Base-by-base conservation (phyloP, 129 eudicot genomes). In the Lonicera japonica region DNA sequence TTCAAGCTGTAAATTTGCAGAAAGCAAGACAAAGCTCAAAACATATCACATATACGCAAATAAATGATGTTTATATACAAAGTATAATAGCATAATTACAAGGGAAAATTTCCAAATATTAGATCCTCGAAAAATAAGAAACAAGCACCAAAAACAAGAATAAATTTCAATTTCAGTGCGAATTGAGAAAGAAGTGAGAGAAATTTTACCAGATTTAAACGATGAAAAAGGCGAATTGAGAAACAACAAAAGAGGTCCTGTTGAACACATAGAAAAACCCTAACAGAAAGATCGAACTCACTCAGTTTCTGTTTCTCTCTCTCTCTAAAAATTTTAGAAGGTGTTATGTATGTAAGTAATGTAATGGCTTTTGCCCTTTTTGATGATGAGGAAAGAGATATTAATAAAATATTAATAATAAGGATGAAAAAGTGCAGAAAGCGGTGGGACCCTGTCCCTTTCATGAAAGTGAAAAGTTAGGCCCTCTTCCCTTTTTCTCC, bases 361-460 rank as follows among this genome's bases (percentile, higher is more conserved):
- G 43, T 38, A 14, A 43, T 10, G 1, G 50, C 14, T 43, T 10
- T 43, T 43, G 13, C 1, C 13, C 13, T 10, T 43, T 17, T 64
- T 51, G 68, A 36, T 56, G 50, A 8, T 47, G 54, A 29, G 6
- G 4, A 29, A 29, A 29, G 36, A 29, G 66, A 46, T 43, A 66
- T 66, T 20, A 9, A 72, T 56, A 46, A 18, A 18, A 58, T 66
- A 66, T 66, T 25, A 9, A 64, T 25, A n/a, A 41, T 20, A 54
- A 8, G 50, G 39, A 65, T 11, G 34, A 63, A 80, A 79, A 80
- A 80, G 85, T 80, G 85, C 75, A 67, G 61, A 51, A 23, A 47
- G 67, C 56, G 64, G 89, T 80, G 87, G 95, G 85, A 20, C 87
- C 87, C 55, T 69, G 82, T 83, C 80, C 36, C 75, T 82, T 71